Conservation (phyloP, 306 rosid genomes). For the Prunus fruticosa region DNA sequence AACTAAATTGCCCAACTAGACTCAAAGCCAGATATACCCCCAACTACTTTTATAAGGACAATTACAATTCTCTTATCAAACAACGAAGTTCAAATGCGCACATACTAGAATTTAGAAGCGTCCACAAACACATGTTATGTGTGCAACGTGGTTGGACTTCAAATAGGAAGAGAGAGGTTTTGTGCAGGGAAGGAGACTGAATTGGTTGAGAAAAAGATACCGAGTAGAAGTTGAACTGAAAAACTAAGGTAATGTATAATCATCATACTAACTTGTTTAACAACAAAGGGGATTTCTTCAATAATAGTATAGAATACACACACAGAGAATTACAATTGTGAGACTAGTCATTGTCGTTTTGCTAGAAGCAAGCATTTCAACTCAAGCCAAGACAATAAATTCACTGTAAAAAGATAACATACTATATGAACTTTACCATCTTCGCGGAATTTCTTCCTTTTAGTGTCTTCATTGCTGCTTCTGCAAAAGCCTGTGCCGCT, state of each 20-base stretch:
- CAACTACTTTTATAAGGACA: neutral
- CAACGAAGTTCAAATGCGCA: too few species aligned
- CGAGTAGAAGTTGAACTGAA: neutral
- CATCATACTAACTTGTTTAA: neutral
- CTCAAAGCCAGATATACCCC: neutral
- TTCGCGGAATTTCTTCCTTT: slow-evolving; percentile 58
- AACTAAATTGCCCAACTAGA: neutral
- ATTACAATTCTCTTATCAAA: neutral
- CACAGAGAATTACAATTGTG: neutral
- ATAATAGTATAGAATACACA: neutral
- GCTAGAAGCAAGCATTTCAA: neutral
- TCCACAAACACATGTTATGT: neutral
- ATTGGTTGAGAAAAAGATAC: neutral
- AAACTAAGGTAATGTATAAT: neutral
- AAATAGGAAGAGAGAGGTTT: neutral
- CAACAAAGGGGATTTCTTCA: neutral
- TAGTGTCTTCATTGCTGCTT: slow-evolving; percentile 66
- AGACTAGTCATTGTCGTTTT: neutral
- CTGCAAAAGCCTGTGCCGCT: slow-evolving; percentile 77
- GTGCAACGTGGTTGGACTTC: neutral
- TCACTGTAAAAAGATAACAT: neutral
- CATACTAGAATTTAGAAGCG: neutral
- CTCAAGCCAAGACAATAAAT: neutral
- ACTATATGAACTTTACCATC: slow-evolving; percentile 47
- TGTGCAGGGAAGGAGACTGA: neutral